Evolutionary conservation across 2,329 filamentous ascomycete genomes (phyloP), one percentile per base, ranked within the genome.

Genomic region (Dryadomyces quercivorus): DNA sequence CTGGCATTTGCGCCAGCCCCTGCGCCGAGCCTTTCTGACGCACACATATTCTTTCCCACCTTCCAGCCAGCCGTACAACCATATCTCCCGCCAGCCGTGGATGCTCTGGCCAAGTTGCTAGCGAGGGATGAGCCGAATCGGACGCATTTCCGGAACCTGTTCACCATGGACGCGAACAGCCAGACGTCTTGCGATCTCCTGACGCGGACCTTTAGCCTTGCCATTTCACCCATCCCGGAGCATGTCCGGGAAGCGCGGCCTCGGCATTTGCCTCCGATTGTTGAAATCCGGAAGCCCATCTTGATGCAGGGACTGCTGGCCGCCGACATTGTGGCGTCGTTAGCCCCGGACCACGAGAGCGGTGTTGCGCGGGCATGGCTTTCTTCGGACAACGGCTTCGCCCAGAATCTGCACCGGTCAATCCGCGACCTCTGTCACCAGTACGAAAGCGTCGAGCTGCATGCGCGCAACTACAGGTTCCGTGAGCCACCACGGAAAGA

Each of bases 41-140:
- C 78, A 26, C 72, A 74, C 57, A 72, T 95, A 44, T 84, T 85
- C 63, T 96, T 97, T 67, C 76, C 88, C 0, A 72, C 82, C 3
- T 97, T 92, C 66, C 85, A 91, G 54, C 88, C 93, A 0, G 74
- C 78, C 10, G 71, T 90, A 34, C 92, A 98, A 66, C 84, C 85
- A 45, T 97, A 97, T 66, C 80, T 95, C 1, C 91, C 92, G 3
- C 82, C 88, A 42, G 93, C 93, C 1, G 81, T 97, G 18, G 93
- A 98, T 66, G 86, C 86, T 50, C 73, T 97, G 26, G 92, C 93
- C 2, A 97, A 97, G 68, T 75, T 98, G 3, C 75, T 98, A 26
- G 92, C 93, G 4, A 80, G 91, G 52, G 93, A 97, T 65, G 92
- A 97, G 61, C 92, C 93, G 0, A 98, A 98, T 63, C 77, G 93